Evolutionary conservation across 1,284 basidiomycete genomes (phyloP), one percentile per base, ranked within the genome.

Genomic region (Marasmius tenuissimus): DNA sequence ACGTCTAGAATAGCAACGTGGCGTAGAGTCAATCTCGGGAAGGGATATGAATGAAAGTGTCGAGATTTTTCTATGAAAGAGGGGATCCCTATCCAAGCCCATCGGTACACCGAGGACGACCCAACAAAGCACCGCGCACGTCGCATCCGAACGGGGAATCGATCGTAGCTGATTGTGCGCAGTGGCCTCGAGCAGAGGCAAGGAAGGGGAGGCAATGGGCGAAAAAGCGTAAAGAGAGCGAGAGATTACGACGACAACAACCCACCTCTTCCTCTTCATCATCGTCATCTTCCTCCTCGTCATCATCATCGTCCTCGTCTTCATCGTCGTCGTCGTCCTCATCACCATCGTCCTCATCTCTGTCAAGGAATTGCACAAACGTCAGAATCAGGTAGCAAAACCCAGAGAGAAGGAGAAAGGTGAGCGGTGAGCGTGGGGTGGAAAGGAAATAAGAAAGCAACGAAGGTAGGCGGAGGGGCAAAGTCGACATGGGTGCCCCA

Each of bases 251-350:
- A 58, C 40, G 16, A 51, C 50, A 16, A 63, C 65, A 66, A 72
- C 73, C 66, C 62, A 81, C 81, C 76, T 82, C 82, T 63, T 82
- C 82, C 1, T 81, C 82, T 3, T 76, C 82, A 0, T 83, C 84
- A 0, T 83, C 82, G 0, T 81, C 82, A 4, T 82, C 82, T 0
- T 80, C 81, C 0, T 78, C 81, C 0, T 72, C 73, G 51, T 75
- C 75, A 9, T 65, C 64, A 35, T 66, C 66, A 0, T 76, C 63
- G 42, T 71, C 68, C 49, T 65, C 66, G 38, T 72, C 70, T 16
- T 68, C 71, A 53, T 71, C 71, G 40, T 71, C 70, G n/a, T 65
- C 67, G 5, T 61, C 59, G 12, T 57, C 51, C 12, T 60, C 75
- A 0, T 73, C 75, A 0, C 70, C 73, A 2, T 74, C 71, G 18